Conservation (phyloP, 2,329 filamentous ascomycete species). For the Curvularia verruculosa region DNA sequence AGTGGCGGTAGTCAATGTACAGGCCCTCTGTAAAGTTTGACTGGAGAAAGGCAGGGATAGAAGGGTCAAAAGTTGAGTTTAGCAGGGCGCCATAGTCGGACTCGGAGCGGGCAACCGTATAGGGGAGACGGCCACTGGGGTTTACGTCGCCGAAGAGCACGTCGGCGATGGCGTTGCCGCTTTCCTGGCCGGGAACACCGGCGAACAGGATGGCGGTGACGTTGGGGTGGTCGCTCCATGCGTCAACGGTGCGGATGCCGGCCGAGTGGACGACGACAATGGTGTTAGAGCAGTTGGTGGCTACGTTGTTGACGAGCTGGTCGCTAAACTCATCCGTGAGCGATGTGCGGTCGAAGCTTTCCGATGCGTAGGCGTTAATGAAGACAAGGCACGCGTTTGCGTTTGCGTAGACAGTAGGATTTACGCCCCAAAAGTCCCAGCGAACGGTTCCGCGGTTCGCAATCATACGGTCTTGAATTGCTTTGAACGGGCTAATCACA, state of each 20-base stretch:
- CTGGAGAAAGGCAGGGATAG: constrained; percentile 71
- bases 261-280: constrained; percentile 55
- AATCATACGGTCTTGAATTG: constrained; percentile 42
- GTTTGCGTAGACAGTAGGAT: constrained; percentile 38
- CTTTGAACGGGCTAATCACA: constrained; percentile 51
- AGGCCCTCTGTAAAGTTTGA: constrained; percentile 75
- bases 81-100: constrained; percentile 71
- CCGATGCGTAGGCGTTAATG: constrained; percentile 59
- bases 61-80: constrained; percentile 44
- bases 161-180: constrained; percentile 75
- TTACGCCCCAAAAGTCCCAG: constrained; percentile 44
- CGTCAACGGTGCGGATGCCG: constrained; percentile 70
- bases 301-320: constrained; percentile 53
- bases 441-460: constrained; percentile 41
- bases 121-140: constrained; percentile 74
- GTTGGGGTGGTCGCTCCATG: constrained; percentile 2
- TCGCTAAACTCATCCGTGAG: constrained; percentile 32
- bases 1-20: constrained; percentile 80
- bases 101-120: constrained; percentile 74
- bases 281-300: constrained; percentile 57
- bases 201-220: constrained; percentile 52
- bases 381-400: constrained; percentile 61
- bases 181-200: constrained; percentile 79
- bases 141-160: constrained; percentile 79
- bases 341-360: constrained; percentile 33